A percentile compares a stretch with the other conserved stretches of the same genome.
phyloP scores from a whole-genome alignment of 2,329 filamentous ascomycete species.

The Thermothelomyces thermophilus region DNA sequence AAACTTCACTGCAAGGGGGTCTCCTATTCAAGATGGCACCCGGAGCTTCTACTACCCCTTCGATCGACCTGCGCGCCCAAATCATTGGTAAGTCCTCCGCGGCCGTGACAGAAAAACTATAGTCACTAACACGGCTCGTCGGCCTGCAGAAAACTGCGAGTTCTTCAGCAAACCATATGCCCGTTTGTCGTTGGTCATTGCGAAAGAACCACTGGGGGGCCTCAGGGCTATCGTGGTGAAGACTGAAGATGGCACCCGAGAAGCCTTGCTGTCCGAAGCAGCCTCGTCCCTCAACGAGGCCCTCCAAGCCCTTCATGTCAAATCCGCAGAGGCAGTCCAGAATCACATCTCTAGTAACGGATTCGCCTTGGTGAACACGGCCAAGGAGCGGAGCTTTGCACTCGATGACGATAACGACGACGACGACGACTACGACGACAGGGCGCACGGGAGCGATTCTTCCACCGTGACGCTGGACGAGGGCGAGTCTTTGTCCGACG shows the following conservation, averaged over 20 bases:
- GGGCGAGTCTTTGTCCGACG: conserved; percentile 20
- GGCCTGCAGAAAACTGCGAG: conserved; percentile 25
- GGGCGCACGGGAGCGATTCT: conserved; percentile 18
- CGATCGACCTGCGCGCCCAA: conserved; percentile 15
- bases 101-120: not conserved
- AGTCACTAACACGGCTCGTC: conserved; percentile 6
- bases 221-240: conserved; percentile 26
- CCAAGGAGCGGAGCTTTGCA: conserved; percentile 10
- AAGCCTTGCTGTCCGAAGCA: conserved; percentile 30
- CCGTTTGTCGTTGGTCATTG: conserved; percentile 21
- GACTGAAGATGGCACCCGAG: conserved; percentile 22
- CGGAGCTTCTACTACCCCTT: not conserved
- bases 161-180: conserved; percentile 24
- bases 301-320: conserved; percentile 33
- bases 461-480: conserved; percentile 17
- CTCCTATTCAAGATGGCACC: conserved; percentile 14
- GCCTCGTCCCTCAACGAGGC: conserved; percentile 29
- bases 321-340: conserved; percentile 35
- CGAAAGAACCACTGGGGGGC: conserved; percentile 24
- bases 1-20: not conserved
- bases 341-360: conserved; percentile 31
- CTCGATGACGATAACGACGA: conserved; percentile 9
- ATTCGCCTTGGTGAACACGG: conserved; percentile 23
- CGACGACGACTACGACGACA: conserved; percentile 8
- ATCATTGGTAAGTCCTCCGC: conserved; percentile 19